A percentile compares a stretch with the other conserved stretches of the same genome.
phyloP scores from a whole-genome alignment of 2,329 filamentous ascomycete genomes.

The Epichloe sibirici region DNA sequence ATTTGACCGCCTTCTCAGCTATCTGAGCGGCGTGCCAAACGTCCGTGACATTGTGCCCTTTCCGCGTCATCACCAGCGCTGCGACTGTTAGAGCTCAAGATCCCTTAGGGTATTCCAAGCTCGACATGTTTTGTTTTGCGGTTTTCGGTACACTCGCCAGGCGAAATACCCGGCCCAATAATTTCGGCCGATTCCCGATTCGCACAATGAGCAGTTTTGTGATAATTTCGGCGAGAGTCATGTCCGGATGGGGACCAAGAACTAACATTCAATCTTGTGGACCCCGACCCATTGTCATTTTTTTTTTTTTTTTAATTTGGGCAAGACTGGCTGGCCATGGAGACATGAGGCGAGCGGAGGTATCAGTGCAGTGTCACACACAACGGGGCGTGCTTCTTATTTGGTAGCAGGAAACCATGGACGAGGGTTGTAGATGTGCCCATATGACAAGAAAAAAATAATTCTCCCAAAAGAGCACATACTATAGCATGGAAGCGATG shows the following conservation, averaged over 20 bases:
- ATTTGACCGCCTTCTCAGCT: slow-evolving; percentile 76
- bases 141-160: neutral
- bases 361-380: neutral
- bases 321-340: no score
- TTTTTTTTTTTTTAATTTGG: no score
- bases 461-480: neutral
- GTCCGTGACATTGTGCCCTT: slow-evolving; percentile 80
- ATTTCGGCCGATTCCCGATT: neutral
- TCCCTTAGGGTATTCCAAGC: neutral
- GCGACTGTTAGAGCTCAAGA: slow-evolving; percentile 37
- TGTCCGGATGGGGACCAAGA: neutral
- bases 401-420: neutral
- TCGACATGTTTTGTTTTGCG: neutral
- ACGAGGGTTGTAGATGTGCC: neutral
- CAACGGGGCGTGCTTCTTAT: neutral
- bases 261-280: neutral
- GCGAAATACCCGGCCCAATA: neutral
- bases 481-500: neutral
- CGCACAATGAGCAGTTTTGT: neutral
- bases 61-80: slow-evolving; percentile 58
- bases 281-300: neutral
- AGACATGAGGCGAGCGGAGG: slow-evolving; percentile 1
- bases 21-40: slow-evolving; percentile 69
- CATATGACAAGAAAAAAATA: neutral
- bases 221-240: neutral